Percentiles rank a stretch among this genome's conserved stretches.
These are phyloP conservation scores for Ustilago curta DNA, from an alignment of 1,284 basidiomycete genomes.

Conservation along the genomic window DNA sequence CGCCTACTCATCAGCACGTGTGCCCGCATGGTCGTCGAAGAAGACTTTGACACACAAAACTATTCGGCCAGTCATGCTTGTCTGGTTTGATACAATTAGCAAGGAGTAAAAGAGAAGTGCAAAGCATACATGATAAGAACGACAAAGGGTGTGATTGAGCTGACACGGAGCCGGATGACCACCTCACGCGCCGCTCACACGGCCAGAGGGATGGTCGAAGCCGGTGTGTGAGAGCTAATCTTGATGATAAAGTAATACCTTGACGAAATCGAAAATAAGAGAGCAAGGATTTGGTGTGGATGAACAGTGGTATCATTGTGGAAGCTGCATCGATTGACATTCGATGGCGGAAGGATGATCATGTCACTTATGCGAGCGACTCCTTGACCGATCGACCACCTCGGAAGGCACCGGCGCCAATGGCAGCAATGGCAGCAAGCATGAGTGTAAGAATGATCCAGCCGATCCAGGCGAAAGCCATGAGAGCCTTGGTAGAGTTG, in stretches of 20 bases:
- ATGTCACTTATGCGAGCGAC: conserved; percentile 48
- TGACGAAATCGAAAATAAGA: conserved; percentile 16
- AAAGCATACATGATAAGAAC: conserved; percentile 7
- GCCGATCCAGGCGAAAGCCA: conserved; percentile 67
- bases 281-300: background rate
- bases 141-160: background rate
- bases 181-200: background rate
- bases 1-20: too few relatives aligned
- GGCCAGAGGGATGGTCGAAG: background rate
- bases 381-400: conserved; percentile 68
- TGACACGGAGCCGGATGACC: background rate
- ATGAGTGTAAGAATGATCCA: conserved; percentile 62
- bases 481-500: conserved; percentile 62
- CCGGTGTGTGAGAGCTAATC: background rate
- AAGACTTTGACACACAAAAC: background rate
- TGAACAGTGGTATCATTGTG: conserved; percentile 38
- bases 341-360: background rate
- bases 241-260: background rate
- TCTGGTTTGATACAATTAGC: conserved; percentile 19
- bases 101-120: conserved; percentile 14
- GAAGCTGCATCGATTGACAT: conserved; percentile 3
- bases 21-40: too few relatives aligned
- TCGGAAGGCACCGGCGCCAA: conserved; percentile 65
- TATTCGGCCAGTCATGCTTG: background rate
- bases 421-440: conserved; percentile 58